Percentiles rank a stretch among this genome's conserved stretches.
phyloP scores from a whole-genome alignment of 371 early-diverging fungal species.

The Capniomyces stellatus region DNA sequence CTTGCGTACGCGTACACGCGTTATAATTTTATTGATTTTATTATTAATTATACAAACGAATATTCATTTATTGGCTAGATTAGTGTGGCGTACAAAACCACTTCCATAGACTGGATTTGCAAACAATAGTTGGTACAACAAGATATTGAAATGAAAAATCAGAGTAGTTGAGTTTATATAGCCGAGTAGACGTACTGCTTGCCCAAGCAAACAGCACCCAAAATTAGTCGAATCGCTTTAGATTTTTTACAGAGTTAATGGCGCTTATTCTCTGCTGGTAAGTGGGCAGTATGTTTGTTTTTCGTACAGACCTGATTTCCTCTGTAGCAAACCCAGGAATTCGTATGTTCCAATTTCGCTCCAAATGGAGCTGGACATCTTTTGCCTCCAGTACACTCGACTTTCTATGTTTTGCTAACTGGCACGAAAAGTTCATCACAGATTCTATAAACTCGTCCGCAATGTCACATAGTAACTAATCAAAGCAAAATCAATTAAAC shows the following conservation, averaged over 20 bases:
- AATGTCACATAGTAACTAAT: conserved; percentile 38
- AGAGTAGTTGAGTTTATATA: neutral
- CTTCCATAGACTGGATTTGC: neutral
- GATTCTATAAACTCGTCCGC: conserved; percentile 88
- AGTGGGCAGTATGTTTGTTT: conserved; percentile 35
- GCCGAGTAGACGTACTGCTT: too few species aligned
- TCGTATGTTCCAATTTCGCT: conserved; percentile 85
- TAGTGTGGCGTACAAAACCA: neutral
- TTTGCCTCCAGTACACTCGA: conserved; percentile 68
- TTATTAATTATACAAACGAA: too few species aligned
- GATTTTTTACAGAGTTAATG: conserved; percentile 27
- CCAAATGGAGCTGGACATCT: conserved; percentile 82
- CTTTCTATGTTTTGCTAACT: conserved; percentile 77
- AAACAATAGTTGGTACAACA: neutral
- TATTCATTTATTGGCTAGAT: neutral
- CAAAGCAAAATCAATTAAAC: too few species aligned
- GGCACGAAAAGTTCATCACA: conserved; percentile 65
- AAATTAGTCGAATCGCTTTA: conserved; percentile 11
- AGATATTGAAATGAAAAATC: neutral
- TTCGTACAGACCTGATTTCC: conserved; percentile 55
- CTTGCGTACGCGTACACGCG: too few species aligned
- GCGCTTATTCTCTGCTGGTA: conserved; percentile 53
- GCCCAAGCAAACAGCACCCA: too few species aligned
- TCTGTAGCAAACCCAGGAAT: conserved; percentile 80
- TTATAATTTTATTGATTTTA: too few species aligned